Conservation (phyloP, 2,329 filamentous ascomycete genomes). For the Whalleya microplaca region DNA sequence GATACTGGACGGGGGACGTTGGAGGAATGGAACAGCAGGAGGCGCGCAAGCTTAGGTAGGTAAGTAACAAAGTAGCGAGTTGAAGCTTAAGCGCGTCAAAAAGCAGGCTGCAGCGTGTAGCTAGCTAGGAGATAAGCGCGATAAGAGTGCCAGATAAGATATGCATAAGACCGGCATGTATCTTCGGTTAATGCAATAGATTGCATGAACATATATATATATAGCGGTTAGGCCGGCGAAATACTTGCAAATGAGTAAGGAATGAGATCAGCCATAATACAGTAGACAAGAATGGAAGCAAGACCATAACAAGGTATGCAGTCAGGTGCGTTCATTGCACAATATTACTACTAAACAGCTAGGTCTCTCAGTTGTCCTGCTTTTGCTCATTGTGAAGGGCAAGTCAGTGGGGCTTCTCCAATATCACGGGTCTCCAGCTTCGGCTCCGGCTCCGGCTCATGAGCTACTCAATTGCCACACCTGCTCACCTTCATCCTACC, state of each 20-base stretch:
- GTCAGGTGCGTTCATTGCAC: too few species aligned
- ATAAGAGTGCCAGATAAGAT: too few species aligned
- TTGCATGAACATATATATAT: too few species aligned
- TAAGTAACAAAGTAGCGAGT: not conserved
- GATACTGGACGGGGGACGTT: not conserved
- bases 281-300: too few species aligned
- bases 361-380: too few species aligned
- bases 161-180: too few species aligned
- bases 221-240: too few species aligned
- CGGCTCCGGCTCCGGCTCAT: not conserved
- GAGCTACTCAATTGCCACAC: not conserved
- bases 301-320: too few species aligned
- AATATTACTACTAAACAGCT: too few species aligned
- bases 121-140: not conserved
- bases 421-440: not conserved
- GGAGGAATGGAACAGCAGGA: conserved; percentile 6
- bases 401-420: not conserved
- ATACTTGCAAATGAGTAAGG: too few species aligned
- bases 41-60: not conserved
- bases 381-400: not conserved
- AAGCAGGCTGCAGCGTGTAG: not conserved
- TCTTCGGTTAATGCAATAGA: too few species aligned
- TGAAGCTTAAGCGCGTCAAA: not conserved
- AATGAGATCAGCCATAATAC: too few species aligned
- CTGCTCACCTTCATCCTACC: not conserved